Evolutionary conservation across 1,139 yeast genomes (phyloP).

Genomic region (Taphrina confusa): DNA sequence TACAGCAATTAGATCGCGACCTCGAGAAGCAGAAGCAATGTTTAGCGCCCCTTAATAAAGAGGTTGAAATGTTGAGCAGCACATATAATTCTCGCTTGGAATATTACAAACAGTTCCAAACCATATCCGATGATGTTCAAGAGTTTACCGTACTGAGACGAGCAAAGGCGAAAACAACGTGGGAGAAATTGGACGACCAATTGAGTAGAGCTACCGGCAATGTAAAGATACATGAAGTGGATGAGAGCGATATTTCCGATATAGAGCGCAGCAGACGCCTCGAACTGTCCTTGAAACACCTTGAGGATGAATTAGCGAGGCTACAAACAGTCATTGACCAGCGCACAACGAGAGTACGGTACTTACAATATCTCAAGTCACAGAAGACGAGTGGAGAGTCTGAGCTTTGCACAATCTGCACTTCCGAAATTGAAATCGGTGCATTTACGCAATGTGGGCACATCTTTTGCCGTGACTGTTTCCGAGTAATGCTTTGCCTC

Average conservation of each 20-base stretch:
- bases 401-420: constrained; percentile 73
- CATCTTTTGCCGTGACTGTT: constrained; percentile 70
- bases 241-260: constrained; percentile 22
- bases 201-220: constrained; percentile 20
- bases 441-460: constrained; percentile 36
- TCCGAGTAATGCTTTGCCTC: constrained; percentile 49
- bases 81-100: constrained; percentile 75
- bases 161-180: not conserved
- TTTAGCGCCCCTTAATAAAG: constrained; percentile 47
- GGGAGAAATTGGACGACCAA: not conserved
- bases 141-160: constrained; percentile 17
- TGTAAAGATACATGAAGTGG: constrained; percentile 2
- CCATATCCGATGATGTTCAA: constrained; percentile 73
- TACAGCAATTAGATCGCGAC: not conserved
- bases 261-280: constrained; percentile 42
- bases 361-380: constrained; percentile 56
- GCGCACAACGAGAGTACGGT: constrained; percentile 53
- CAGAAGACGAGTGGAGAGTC: constrained; percentile 44
- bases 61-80: constrained; percentile 58
- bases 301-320: constrained; percentile 29
- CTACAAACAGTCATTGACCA: constrained; percentile 32
- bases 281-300: constrained; percentile 30
- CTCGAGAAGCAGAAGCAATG: constrained; percentile 37
- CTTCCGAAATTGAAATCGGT: constrained; percentile 67
- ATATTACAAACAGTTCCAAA: constrained; percentile 81